Evolutionary conservation across 257 asterid species (phyloP), one percentile per base, ranked within the genome.

Genomic region (Solanum pinnatisectum): DNA sequence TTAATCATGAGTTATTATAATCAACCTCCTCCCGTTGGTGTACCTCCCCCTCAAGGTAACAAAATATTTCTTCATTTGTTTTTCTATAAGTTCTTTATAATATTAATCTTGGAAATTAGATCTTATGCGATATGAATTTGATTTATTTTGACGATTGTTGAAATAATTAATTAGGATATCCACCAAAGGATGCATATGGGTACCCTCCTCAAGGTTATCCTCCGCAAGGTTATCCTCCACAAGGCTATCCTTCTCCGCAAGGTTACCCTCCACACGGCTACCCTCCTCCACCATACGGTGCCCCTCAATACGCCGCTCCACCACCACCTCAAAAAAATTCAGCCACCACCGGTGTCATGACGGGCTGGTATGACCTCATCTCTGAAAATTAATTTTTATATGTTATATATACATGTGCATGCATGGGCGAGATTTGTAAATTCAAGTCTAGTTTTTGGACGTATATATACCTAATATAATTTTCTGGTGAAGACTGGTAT

Each of bases 301-400:
- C 91, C 6, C 94, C 94, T 40, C 94, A 91, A 87, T 90, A 91
- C 63, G 92, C 88, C 3, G 90, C 92, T 6, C 94, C 94, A 1
- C 94, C 94, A 1, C 94, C 93, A 3, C 92, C 92, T 37, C 92
- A 89, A 9, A 88, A 89, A 22, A 90, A 88, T 49, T 86, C 89
- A 11, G n/a, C 88, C 25, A 23, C 86, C 68, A 0, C 5, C n/a
- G 94, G 89, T 81, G 42, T 84, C 44, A 25, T 92, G 93, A 90
- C 88, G 52, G 94, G 94, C 70, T 92, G 93, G 93, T 91, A 81
- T 16, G 42, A 36, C 76, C 56, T 86, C 82, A 52, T 16, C 60
- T 52, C 60, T 1, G 44, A 52, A 52, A 52, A 52, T 77, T 77
- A 76, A 23, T 39, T 77, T 30, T 39, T 76, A 16, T 49, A 5